These are phyloP conservation scores for Aspergillus nidulans DNA, from an alignment of 495 filamentous ascomycete species.

Conservation along the genomic window DNA sequence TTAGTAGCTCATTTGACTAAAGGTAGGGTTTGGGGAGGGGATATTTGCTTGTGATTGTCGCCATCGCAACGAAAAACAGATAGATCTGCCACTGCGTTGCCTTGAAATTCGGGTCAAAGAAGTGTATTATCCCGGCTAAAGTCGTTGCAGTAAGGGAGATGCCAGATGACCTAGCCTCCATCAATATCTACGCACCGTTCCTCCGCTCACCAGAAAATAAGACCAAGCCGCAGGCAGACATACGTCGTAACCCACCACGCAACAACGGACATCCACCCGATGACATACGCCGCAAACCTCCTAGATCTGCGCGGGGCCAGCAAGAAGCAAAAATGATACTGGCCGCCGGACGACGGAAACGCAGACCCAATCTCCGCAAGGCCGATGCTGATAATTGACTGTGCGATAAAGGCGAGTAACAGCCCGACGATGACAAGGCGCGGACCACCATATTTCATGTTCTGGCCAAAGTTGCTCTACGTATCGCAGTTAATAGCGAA, in stretches of 20 bases:
- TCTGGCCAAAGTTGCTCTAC: slow-evolving; percentile 24
- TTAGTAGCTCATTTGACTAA: neutral
- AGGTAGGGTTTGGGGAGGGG: neutral
- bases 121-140: slow-evolving; percentile 23
- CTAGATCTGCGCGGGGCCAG: slow-evolving; percentile 19
- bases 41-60: slow-evolving; percentile 5
- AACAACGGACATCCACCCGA: slow-evolving; percentile 35
- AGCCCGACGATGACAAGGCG: slow-evolving; percentile 10
- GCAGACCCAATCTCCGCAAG: slow-evolving; percentile 25
- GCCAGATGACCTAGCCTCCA: slow-evolving; percentile 22
- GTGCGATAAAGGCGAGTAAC: slow-evolving; percentile 16
- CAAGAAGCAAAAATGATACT: slow-evolving; percentile 32
- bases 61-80: slow-evolving; percentile 20
- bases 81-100: slow-evolving; percentile 27
- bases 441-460: slow-evolving; percentile 20
- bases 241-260: slow-evolving; percentile 34
- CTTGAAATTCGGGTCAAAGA: slow-evolving; percentile 17
- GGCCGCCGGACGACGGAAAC: slow-evolving; percentile 23
- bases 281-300: slow-evolving; percentile 22
- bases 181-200: too few species aligned
- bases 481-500: neutral
- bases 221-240: neutral
- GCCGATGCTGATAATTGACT: slow-evolving; percentile 23
- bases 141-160: slow-evolving; percentile 16
- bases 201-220: neutral